Evolutionary conservation across 2,329 filamentous ascomycete species (phyloP).

Genomic region (Aspergillus carbonarius): DNA sequence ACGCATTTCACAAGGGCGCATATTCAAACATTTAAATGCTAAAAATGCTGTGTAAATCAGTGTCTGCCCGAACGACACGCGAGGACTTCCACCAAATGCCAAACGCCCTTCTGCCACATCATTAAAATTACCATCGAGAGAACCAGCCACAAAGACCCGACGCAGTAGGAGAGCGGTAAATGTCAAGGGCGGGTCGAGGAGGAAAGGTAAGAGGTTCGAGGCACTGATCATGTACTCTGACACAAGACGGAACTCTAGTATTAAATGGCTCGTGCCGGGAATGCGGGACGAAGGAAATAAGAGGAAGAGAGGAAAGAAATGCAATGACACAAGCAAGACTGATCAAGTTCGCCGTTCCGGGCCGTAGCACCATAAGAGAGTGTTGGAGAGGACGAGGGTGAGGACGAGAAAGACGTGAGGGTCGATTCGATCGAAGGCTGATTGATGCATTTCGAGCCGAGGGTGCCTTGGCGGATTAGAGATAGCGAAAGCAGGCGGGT

Average conservation of each 20-base stretch:
- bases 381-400: constrained; percentile 24
- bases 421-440: constrained; percentile 22
- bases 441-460: constrained; percentile 14
- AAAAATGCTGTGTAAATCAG: constrained; percentile 16
- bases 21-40: constrained; percentile 21
- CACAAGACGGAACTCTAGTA: constrained; percentile 26
- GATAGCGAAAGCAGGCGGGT: constrained; percentile 11
- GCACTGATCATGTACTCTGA: constrained; percentile 24
- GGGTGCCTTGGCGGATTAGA: constrained; percentile 13
- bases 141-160: constrained; percentile 5
- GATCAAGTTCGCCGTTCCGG: constrained; percentile 38
- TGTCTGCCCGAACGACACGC: constrained; percentile 7
- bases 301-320: constrained; percentile 16
- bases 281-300: constrained; percentile 18
- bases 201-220: constrained; percentile 9
- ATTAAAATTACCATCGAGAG: constrained; percentile 15
- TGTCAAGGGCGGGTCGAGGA: constrained; percentile 5
- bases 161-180: constrained; percentile 2
- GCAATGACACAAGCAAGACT: constrained; percentile 18
- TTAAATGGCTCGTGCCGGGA: constrained; percentile 28
- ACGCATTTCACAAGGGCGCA: constrained; percentile 11
- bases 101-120: constrained; percentile 17
- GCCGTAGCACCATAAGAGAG: constrained; percentile 39
- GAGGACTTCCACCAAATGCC: constrained; percentile 18
- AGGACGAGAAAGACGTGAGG: constrained; percentile 23